These are phyloP conservation scores for Jaenimonas drosophilae DNA, from an alignment of 208 protist species.

Conservation along the genomic window DNA sequence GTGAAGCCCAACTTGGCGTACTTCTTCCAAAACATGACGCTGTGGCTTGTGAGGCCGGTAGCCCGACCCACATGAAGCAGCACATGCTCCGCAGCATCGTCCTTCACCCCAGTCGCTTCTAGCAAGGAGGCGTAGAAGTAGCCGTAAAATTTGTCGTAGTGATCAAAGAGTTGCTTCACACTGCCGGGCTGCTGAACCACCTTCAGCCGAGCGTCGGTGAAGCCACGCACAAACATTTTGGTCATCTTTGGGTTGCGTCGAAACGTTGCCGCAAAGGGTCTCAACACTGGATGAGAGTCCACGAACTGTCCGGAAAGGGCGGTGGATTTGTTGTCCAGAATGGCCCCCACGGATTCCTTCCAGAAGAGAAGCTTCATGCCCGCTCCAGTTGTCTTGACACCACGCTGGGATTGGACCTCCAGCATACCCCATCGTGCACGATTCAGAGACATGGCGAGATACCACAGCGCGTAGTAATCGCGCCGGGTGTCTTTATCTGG, in stretches of 20 bases:
- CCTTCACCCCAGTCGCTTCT: slow-evolving; percentile 65
- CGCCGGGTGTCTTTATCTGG: slow-evolving; percentile 38
- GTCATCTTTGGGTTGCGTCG: slow-evolving; percentile 70
- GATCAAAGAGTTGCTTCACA: slow-evolving; percentile 84
- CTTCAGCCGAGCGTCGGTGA: slow-evolving; percentile 71
- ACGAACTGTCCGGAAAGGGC: slow-evolving; percentile 69
- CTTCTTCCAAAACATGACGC: slow-evolving; percentile 90
- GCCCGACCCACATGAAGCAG: slow-evolving; percentile 82
- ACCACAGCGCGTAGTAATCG: slow-evolving; percentile 84
- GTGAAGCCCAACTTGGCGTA: slow-evolving; percentile 83
- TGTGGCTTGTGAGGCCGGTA: slow-evolving; percentile 73
- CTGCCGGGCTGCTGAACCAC: slow-evolving; percentile 82
- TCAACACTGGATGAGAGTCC: slow-evolving; percentile 79
- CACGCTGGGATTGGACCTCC: slow-evolving; percentile 76
- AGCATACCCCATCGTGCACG: slow-evolving; percentile 87
- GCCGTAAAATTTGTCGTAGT: slow-evolving; percentile 88
- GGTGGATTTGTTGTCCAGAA: slow-evolving; percentile 62
- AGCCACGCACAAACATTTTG: slow-evolving; percentile 82
- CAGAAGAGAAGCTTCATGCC: slow-evolving; percentile 86
- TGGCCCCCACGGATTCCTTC: slow-evolving; percentile 65
- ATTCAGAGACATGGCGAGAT: slow-evolving; percentile 76
- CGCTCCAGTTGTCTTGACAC: slow-evolving; percentile 84
- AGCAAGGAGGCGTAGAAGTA: slow-evolving; percentile 87
- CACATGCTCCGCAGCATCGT: slow-evolving; percentile 74
- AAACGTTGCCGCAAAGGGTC: slow-evolving; percentile 62